A percentile compares a stretch with the other conserved stretches of the same genome.
These are phyloP conservation scores for Adiantum capillusveneris DNA, from an alignment of 75 land plant genomes.

Conservation along the genomic window DNA sequence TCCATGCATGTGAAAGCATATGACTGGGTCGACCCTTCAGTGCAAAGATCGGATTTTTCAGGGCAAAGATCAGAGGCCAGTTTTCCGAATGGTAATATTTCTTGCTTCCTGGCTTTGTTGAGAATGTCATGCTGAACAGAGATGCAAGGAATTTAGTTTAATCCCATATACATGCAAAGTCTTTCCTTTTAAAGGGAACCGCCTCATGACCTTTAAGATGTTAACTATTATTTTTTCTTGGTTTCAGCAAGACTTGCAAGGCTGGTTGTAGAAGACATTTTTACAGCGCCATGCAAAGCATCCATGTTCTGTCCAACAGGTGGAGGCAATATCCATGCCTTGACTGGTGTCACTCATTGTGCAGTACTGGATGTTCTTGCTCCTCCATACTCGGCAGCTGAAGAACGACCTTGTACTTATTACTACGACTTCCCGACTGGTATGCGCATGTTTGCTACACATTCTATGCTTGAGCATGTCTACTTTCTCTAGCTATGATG, in stretches of 20 bases:
- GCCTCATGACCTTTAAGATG: no score
- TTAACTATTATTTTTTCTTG: no score
- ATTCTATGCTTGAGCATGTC: no score
- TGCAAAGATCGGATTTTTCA: neutral
- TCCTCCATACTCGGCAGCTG: neutral
- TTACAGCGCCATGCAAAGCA: constrained; percentile 4
- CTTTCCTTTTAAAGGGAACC: no score
- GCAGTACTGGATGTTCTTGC: constrained; percentile 1
- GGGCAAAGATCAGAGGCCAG: neutral
- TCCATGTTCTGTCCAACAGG: neutral
- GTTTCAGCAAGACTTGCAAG: neutral
- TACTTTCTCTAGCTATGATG: no score
- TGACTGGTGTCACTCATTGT: neutral
- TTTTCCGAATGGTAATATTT: no score
- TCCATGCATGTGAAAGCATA: constrained; percentile 23
- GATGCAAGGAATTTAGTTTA: no score
- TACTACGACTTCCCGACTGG: neutral
- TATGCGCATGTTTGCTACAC: no score
- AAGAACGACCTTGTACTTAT: neutral
- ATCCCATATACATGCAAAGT: no score
- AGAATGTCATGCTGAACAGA: no score
- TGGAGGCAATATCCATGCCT: constrained; percentile 1
- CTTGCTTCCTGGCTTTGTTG: no score
- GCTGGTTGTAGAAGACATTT: neutral
- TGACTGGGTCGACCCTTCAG: constrained; percentile 17